phyloP scores from a whole-genome alignment of 2,329 filamentous ascomycete genomes.

The Botryotinia globosa region DNA sequence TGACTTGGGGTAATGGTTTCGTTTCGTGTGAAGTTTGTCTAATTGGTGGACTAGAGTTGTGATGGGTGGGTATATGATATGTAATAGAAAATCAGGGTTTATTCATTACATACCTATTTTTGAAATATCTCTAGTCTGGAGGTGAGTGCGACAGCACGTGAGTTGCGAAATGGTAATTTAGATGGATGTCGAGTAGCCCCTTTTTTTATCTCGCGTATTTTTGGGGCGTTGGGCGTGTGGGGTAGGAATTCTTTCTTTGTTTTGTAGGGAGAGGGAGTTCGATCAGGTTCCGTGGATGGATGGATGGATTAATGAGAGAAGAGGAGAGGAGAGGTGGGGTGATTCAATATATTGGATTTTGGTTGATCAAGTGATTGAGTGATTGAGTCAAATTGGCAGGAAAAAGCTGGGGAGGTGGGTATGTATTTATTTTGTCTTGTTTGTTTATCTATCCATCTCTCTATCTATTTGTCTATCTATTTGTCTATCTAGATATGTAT shows the following conservation, averaged over 20 bases:
- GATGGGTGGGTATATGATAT: not conserved
- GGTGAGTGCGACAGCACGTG: not conserved
- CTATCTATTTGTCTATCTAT: not conserved
- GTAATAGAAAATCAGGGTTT: not conserved
- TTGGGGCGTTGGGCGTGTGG: not conserved
- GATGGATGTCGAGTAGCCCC: not conserved
- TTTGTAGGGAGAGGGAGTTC: too few species aligned
- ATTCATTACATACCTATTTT: not conserved
- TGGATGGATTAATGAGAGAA: too few species aligned
- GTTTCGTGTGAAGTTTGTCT: not conserved
- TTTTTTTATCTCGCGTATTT: not conserved
- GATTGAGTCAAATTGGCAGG: too few species aligned
- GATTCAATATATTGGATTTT: too few species aligned
- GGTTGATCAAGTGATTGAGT: too few species aligned
- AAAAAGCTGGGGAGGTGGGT: too few species aligned
- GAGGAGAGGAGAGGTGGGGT: too few species aligned
- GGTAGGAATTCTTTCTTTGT: not conserved
- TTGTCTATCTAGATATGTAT: not conserved
- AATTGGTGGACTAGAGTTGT: not conserved
- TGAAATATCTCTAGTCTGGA: not conserved
- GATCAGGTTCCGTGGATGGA: too few species aligned
- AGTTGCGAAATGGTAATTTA: not conserved
- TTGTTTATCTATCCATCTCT: not conserved
- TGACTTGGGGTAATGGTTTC: not conserved
- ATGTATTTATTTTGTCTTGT: too few species aligned